Evolutionary conservation across 1,284 basidiomycete species (phyloP), one percentile per base, ranked within the genome.

Genomic region (Fomes fomentarius): DNA sequence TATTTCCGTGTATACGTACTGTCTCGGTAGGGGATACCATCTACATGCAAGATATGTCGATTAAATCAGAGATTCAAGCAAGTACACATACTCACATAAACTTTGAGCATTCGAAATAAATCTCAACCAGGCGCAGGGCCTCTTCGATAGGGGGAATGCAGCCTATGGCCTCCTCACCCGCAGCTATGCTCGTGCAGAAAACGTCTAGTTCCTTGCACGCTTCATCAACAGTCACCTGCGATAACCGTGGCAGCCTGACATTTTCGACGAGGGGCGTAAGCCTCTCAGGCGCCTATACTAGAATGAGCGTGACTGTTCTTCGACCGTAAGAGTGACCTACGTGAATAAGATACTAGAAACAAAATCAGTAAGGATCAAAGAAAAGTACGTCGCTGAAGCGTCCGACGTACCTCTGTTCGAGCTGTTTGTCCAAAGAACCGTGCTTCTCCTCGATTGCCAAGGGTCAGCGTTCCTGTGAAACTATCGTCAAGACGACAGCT

Each of bases 401-500:
- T 9, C 28, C 7, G 21, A 50, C 74, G 48, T 61, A 85, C 85
- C 75, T 89, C 86, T 31, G 83, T 77, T 24, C 84, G 77, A 1
- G 86, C 82, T 1, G 84, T 87, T 52, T 80, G 76, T 15, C 86
- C 84, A 56, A 83, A 76, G 62, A 84, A 87, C 42, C 68, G 74
- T 1, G 79, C 74, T 63, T 82, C 82, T 0, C 83, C 84, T 45
- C 78, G 70, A 25, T 74, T 66, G 10, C 81, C 81, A 17, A 87
- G 74, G 7, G 79, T 80, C 39, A 89, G 69, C n/a, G 86, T 87
- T 15, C 85, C 85, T 85, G n/a, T n/a, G n/a, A 46, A 21, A 31
- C 21, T 1, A 6, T 8, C 1, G 17, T 53, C 9, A 48, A 34
- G 21, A 8, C 15, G 8, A 11, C 11, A 8, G 19, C 38, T 19